phyloP scores from a whole-genome alignment of 2,329 filamentous ascomycete species.

The Ophiostoma quercus region DNA sequence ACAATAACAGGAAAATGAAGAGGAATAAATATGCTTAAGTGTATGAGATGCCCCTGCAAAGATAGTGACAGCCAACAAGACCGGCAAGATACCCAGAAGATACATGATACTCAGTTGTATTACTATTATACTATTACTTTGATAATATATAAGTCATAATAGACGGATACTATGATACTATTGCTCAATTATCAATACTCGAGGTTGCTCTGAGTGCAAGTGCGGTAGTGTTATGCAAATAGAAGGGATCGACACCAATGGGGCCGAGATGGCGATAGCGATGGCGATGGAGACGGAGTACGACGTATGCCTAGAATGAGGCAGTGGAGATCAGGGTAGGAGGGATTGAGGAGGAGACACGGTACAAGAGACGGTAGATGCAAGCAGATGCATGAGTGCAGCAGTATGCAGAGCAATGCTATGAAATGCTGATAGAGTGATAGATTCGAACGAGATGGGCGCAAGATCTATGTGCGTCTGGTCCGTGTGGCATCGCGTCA shows the following conservation, averaged over 20 bases:
- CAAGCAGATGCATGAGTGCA: background rate
- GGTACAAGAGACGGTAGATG: background rate
- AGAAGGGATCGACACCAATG: conserved; percentile 1
- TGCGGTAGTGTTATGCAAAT: background rate
- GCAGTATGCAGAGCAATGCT: background rate
- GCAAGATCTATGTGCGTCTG: background rate
- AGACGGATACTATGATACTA: background rate
- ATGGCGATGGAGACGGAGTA: background rate
- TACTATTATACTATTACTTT: background rate
- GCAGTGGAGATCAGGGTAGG: background rate
- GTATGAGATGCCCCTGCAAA: background rate
- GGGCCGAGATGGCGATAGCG: background rate
- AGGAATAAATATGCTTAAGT: background rate
- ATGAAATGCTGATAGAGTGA: background rate
- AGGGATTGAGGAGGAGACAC: background rate
- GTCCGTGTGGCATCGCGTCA: background rate
- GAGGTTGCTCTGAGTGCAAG: background rate
- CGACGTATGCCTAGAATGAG: background rate
- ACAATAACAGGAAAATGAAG: background rate
- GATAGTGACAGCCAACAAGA: background rate
- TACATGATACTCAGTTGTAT: background rate
- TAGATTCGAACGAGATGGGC: background rate
- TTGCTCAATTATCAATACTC: background rate
- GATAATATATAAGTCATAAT: background rate
- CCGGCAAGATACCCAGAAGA: background rate